Base-by-base conservation (phyloP, 2,329 filamentous ascomycete species). In the Xylariaceae sp. region DNA sequence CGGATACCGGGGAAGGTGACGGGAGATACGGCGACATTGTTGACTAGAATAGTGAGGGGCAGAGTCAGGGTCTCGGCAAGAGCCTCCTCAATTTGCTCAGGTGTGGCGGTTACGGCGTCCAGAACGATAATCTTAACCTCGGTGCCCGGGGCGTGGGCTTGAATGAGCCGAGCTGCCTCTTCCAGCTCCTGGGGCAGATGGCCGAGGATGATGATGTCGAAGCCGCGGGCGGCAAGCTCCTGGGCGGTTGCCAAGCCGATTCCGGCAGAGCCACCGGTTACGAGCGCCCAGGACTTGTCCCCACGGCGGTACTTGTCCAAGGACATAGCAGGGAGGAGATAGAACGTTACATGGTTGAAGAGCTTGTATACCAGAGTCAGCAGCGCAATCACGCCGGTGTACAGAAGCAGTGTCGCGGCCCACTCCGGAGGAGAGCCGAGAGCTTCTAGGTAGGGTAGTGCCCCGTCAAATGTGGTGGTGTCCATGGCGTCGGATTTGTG, bases 191-290 rank as follows among this genome's bases (percentile, higher is more conserved):
- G 61, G 16, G 57, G 55, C 45, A 67, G 58, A 59, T 67, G 67
- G 16, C 68, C 68, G 40, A 70, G 66, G 18, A 71, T 59, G 43
- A 72, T 58, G 27, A 74, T 60, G 36, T 66, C 64, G 57, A 73
- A 75, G 24, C 70, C 70, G 33, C 73, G 54, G 23, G 59, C 48
- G 27, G 65, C 59, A 11, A 73, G 57, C 35, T 71, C 56, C 56
- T 71, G 50, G 49, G 73, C 64, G 30, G 67, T 58, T 37, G 72
- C 64, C 58, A 71, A 53, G 24, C 67, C 70, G 53, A 73, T 70
- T 30, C 69, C 71, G 23, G 68, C 69, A 57, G 67, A 69, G 46
- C 62, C 64, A 23, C 70, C 72, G 36, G 70, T 71, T 58, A 74
- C 58, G 54, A 73, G 64, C 42, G 66, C 70, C 32, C 51, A 60